Base-by-base conservation (phyloP, 345 rosid genomes). In the Alliaria petiolata region DNA sequence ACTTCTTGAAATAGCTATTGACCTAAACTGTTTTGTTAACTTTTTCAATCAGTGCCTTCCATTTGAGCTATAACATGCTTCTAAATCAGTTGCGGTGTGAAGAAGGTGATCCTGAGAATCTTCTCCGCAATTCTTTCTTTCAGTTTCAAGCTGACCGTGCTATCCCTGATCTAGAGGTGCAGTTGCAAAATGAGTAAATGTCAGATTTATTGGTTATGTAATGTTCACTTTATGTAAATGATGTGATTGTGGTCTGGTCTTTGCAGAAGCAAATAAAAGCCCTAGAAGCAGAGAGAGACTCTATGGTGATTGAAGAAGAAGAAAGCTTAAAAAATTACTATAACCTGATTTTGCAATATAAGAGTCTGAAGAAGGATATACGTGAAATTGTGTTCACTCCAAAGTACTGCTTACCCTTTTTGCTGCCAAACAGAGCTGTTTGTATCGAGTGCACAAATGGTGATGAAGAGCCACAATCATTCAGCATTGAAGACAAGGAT, bases 101-200 rank as follows among this genome's bases (percentile, higher is more conserved):
- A 87, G 99, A 95, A 49, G 95, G 95, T 46, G 81, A 91, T 82
- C 97, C 97, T 68, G 99, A 95, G 83, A 91, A 90, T 81, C 83
- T 95, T 85, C 89, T 95, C 26, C 93, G 97, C 33, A 84, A 95
- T 79, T 95, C 99, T 7, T 91, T 95, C 85, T 95, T 85, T 81
- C 99, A 95, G 81, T 95, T 95, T 76, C 99, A 95, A 83, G 95
- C 97, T 43, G 97, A 95, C 61, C 95, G 88, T 63, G 84, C 92
- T 47, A 85, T 95, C 52, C 99, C 99, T 71, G 91, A 83, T 78
- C 88, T 95, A 56, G 86, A 88, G 99, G 99, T 95, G 20, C 54
- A 17, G 62, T 49, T 70, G 26, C 59, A 51, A 43, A 45, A 49
- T 56, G 33, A 10, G 4, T 28, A 31, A 46, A 39, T 65, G 28